Evolutionary conservation across 257 asterid genomes (phyloP).

Genomic region (Leonotis leonurus): DNA sequence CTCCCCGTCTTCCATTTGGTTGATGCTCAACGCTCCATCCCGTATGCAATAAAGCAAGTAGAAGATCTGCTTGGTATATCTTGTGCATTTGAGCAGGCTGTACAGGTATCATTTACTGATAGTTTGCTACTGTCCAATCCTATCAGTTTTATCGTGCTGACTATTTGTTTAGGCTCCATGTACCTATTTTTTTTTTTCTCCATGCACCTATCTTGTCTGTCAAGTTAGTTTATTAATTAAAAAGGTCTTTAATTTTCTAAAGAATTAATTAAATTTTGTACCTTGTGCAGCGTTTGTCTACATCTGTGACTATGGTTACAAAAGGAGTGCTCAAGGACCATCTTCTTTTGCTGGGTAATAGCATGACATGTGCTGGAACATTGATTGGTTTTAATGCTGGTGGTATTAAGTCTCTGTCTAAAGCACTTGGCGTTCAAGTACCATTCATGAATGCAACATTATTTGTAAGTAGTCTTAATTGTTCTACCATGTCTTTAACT

Average conservation of each 20-base stretch:
- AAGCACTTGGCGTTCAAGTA: slow-evolving; percentile 68
- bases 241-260: too few relatives aligned
- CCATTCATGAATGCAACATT: slow-evolving; percentile 91
- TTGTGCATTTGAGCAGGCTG: slow-evolving; percentile 98
- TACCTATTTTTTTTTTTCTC: too few relatives aligned
- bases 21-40: slow-evolving; percentile 69
- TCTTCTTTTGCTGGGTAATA: slow-evolving; percentile 79
- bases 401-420: slow-evolving; percentile 79
- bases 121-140: background rate
- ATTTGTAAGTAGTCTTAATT: slow-evolving; percentile 48
- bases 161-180: background rate
- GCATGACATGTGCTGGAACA: slow-evolving; percentile 92
- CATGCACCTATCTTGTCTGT: too few relatives aligned
- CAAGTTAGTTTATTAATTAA: too few relatives aligned
- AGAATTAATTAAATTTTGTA: too few relatives aligned
- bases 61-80: slow-evolving; percentile 92
- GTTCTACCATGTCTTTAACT: slow-evolving; percentile 4
- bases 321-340: slow-evolving; percentile 98
- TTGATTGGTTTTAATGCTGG: slow-evolving; percentile 88
- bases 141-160: slow-evolving; percentile 9
- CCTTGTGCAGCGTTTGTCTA: slow-evolving; percentile 67
- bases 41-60: slow-evolving; percentile 84
- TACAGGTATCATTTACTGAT: slow-evolving; percentile 54
- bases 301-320: slow-evolving; percentile 93
- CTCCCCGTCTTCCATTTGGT: slow-evolving; percentile 72